Evolutionary conservation across 768 basidiomycete genomes (phyloP), one percentile per base, ranked within the genome.

Genomic region (Lentinus tigrinus): DNA sequence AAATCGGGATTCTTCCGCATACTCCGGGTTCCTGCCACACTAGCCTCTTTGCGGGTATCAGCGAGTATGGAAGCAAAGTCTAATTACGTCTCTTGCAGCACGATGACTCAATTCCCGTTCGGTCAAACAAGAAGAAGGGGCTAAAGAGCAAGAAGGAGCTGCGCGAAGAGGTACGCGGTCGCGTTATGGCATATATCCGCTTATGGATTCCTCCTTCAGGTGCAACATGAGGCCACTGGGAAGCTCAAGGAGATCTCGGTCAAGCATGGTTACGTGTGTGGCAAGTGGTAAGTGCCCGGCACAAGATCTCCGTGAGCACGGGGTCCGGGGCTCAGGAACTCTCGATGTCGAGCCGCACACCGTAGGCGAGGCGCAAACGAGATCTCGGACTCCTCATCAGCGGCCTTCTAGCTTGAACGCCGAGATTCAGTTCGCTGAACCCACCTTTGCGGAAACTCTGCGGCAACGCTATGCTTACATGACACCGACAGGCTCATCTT

Each of bases 101-200:
- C 51, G 85, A 90, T 56, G 69, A 72, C 3, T 77, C 84, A 0
- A 90, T 91, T 31, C 89, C 89, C 6, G 54, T 78, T 4, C 84
- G 87, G 6, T 78, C 84, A 5, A 90, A 75, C 66, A 91, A 89
- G 72, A 90, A 88, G 69, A 83, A 84, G 21, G 88, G 88, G 6
- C 76, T 77, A 0, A 85, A 81, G 71, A 87, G 87, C 64, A 91
- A 91, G 70, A 91, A 89, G 68, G 87, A 91, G 69, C 70, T 87
- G 7, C 80, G 87, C 40, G 89, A 91, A 69, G 74, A 85, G 73
- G 89, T 88, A 39, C 17, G 19, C 21, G 9, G 14, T 47, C 21
- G 24, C 24, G 14, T 16, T 56, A 21, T 13, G 38, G 19, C 16
- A 36, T 21, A n/a, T 24, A 19, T 9, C 10, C 19, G 19, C 39